Percentiles rank a stretch among this genome's conserved stretches.
phyloP scores from a whole-genome alignment of 2,329 filamentous ascomycete species.

The Sordariomycetes sp. region DNA sequence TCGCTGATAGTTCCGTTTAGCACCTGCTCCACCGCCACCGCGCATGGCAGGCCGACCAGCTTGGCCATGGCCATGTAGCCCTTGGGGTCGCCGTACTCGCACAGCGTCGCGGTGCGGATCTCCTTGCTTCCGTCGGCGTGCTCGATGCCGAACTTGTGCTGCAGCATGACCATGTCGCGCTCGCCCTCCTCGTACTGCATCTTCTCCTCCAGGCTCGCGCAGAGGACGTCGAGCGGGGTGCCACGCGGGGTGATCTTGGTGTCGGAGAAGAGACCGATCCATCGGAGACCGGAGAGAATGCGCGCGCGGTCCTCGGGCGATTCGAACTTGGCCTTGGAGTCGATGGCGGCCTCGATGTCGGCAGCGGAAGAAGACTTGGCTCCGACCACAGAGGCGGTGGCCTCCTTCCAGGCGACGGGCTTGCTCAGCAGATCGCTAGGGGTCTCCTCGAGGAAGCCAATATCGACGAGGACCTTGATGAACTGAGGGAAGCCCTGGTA shows the following conservation, averaged over 20 bases:
- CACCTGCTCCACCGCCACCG: slow-evolving; percentile 64
- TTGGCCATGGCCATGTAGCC: slow-evolving; percentile 81
- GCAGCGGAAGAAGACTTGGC: slow-evolving; percentile 55
- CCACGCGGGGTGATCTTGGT: slow-evolving; percentile 61
- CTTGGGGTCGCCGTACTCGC: slow-evolving; percentile 71
- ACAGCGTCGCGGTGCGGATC: slow-evolving; percentile 71
- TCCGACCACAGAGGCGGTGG: slow-evolving; percentile 67
- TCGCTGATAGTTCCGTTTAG: slow-evolving; percentile 64
- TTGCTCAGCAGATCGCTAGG: slow-evolving; percentile 55
- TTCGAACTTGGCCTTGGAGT: slow-evolving; percentile 65
- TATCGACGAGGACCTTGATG: slow-evolving; percentile 77
- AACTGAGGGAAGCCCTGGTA: slow-evolving; percentile 90
- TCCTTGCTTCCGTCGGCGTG: slow-evolving; percentile 69
- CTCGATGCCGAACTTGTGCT: slow-evolving; percentile 80
- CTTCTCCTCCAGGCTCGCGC: slow-evolving; percentile 81
- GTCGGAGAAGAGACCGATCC: slow-evolving; percentile 61
- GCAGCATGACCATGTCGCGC: slow-evolving; percentile 74
- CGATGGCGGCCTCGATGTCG: slow-evolving; percentile 65
- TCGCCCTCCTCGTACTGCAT: slow-evolving; percentile 79
- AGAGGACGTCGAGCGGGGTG: slow-evolving; percentile 85
- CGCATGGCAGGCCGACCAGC: slow-evolving; percentile 63
- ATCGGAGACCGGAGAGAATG: slow-evolving; percentile 63
- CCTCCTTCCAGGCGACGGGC: slow-evolving; percentile 73
- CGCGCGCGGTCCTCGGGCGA: slow-evolving; percentile 58
- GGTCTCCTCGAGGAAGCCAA: slow-evolving; percentile 76